Base-by-base conservation (phyloP, 148 eudicot species). In the Camellia japonica region DNA sequence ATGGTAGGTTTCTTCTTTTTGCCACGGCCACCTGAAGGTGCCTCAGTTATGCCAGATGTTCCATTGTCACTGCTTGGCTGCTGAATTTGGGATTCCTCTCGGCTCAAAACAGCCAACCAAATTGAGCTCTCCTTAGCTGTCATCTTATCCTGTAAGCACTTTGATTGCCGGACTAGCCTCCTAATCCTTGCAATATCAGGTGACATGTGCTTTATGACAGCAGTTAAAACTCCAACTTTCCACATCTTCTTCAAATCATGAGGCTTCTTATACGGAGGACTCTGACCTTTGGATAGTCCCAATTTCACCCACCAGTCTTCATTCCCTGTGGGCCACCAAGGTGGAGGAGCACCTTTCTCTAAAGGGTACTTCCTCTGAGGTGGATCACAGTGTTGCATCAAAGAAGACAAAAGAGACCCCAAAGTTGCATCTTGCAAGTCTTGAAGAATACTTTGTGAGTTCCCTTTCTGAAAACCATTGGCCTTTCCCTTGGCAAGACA, bases 221-320 rank as follows among this genome's bases (percentile, higher is more conserved):
- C 91, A 13, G 94, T 90, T 41, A 93, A 80, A 54, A 93, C 97
- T 19, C 95, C 95, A 67, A 93, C 97, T 80, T 93, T 93, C 98
- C 98, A 93, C 91, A 90, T 88, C 85, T 93, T 93, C 86, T 93
- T 93, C 56, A 93, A 82, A 79, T 91, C 97, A 86, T 93, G 97
- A 0, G 97, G 97, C 82, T 93, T 93, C 84, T 89, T 93, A 76
- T 93, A 93, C 0, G 93, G 97, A 55, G 96, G 94, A 68, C 79
- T 65, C 56, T 90, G 97, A 56, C 85, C 90, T 88, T 77, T 87
- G 13, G 91, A 87, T 42, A 93, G 77, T 20, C 93, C 88, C 62
- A 89, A 77, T 76, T 73, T 86, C 1, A 49, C 9, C 95, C 95
- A 90, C 97, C 97, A 93, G 65, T 89, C 94, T 83, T 93, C 96